Conservation (phyloP, 768 basidiomycete species). For the Gloeopeniophorella convolvens region DNA sequence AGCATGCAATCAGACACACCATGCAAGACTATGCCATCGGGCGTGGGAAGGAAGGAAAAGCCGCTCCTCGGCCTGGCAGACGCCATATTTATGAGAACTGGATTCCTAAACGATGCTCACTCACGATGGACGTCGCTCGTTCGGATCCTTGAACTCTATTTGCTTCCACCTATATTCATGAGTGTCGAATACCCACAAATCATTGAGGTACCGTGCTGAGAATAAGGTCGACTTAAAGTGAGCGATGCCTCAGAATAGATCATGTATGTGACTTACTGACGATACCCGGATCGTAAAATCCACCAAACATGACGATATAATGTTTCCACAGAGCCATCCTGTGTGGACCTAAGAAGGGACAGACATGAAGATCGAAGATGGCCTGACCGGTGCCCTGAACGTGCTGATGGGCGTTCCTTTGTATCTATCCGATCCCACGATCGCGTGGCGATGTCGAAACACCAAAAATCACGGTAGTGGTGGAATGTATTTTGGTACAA, state of each 20-base stretch:
- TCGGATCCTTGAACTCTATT: conserved; percentile 58
- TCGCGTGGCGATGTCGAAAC: conserved; percentile 72
- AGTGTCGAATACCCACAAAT: conserved; percentile 81
- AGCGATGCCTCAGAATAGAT: not conserved
- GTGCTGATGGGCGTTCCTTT: conserved; percentile 68
- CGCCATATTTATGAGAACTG: no score
- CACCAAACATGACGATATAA: conserved; percentile 79
- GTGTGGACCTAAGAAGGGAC: no score
- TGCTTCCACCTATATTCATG: conserved; percentile 84
- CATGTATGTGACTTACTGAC: conserved; percentile 46
- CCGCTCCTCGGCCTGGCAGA: conserved; percentile 62
- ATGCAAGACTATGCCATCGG: conserved; percentile 76
- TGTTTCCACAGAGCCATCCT: conserved; percentile 93
- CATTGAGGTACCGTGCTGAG: conserved; percentile 78
- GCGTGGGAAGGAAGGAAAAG: conserved; percentile 74
- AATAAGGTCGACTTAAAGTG: not conserved
- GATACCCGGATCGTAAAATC: conserved; percentile 83
- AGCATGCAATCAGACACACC: conserved; percentile 36
- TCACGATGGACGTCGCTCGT: conserved; percentile 67
- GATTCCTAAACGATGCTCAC: conserved; percentile 21
- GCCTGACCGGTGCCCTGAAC: conserved; percentile 74
- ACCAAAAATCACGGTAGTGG: conserved; percentile 88
- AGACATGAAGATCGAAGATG: no score
- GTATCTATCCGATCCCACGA: conserved; percentile 88
- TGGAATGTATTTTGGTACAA: conserved; percentile 79